A percentile compares a stretch with the other conserved stretches of the same genome.
These are phyloP conservation scores for Flueggea neowawraea DNA, from an alignment of 441 rosid genomes.

Conservation along the genomic window DNA sequence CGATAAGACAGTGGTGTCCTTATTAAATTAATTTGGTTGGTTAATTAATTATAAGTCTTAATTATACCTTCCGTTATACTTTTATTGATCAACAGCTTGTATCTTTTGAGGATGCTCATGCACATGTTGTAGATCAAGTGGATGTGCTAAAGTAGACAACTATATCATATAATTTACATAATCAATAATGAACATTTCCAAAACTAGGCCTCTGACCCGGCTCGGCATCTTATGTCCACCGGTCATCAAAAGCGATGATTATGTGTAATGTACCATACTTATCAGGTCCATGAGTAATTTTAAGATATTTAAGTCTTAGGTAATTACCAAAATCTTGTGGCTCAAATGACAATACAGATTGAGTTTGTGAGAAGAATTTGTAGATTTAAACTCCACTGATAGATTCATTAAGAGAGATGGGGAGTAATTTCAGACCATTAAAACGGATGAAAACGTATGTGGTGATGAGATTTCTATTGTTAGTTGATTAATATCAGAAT, in stretches of 20 bases:
- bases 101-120: not conserved
- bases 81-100: too few species aligned
- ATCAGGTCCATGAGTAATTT: too few species aligned
- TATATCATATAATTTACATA: not conserved
- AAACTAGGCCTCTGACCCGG: conserved; percentile 1
- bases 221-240: not conserved
- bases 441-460: too few species aligned
- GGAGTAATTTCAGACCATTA: too few species aligned
- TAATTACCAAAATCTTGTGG: too few species aligned
- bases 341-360: too few species aligned
- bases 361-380: too few species aligned
- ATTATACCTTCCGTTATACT: not conserved
- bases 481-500: too few species aligned
- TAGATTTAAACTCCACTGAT: too few species aligned
- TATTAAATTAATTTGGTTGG: not conserved
- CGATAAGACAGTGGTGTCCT: not conserved
- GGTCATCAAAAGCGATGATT: conserved; percentile 6
- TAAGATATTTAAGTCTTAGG: too few species aligned
- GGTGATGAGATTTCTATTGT: too few species aligned
- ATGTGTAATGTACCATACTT: not conserved
- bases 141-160: not conserved
- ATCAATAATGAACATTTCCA: conserved; percentile 2
- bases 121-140: not conserved
- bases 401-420: too few species aligned
- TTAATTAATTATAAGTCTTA: not conserved